Evolutionary conservation across 2,329 filamentous ascomycete species (phyloP), one percentile per base, ranked within the genome.

Genomic region (Orbilia blumenaviensis): DNA sequence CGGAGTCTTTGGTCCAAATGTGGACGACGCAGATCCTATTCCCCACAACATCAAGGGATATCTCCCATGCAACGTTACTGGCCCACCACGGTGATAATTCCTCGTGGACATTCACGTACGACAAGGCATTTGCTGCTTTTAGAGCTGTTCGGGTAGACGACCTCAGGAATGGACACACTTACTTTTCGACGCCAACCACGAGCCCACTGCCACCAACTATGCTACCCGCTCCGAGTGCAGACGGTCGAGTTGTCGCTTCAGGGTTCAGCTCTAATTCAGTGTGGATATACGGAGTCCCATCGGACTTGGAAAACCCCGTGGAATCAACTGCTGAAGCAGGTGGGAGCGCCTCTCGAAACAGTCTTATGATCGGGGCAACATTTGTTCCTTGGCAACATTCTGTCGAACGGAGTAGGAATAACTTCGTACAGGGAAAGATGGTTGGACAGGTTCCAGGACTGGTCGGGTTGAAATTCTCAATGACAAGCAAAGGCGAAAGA

Each of bases 1-100:
- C 83, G 67, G 88, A 92, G 71, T 87, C 89, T 77, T 86, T 93
- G 77, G 91, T 90, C 81, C 88, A 90, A 23, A 87, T 94, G 80
- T 95, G 92, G 92, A 94, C 92, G 5, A 93, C 91, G 0, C 93
- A 93, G 34, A 94, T 95, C 50, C 84, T 95, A 2, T 94, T 94
- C 68, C 92, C 92, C 2, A 92, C 93, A 79, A 90, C 89, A n/a
- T 92, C 90, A 78, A 88, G 89, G 58, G 90, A 92, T 78, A 93
- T 91, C 81, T 93, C 90, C 79, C 91, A 94, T 82, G 91, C 91
- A 18, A 89, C 91, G 0, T 82, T 94, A 50, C 84, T 94, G 14
- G 83, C 85, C 18, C 82, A 82, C n/a, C 85, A 85, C 58, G 84
- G 87, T 41, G 87, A 89, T 66, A 91, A 93, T 81, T 89, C 90